phyloP scores from a whole-genome alignment of 192 early-diverging fungal genomes.

The Umbelopsis sp. region DNA sequence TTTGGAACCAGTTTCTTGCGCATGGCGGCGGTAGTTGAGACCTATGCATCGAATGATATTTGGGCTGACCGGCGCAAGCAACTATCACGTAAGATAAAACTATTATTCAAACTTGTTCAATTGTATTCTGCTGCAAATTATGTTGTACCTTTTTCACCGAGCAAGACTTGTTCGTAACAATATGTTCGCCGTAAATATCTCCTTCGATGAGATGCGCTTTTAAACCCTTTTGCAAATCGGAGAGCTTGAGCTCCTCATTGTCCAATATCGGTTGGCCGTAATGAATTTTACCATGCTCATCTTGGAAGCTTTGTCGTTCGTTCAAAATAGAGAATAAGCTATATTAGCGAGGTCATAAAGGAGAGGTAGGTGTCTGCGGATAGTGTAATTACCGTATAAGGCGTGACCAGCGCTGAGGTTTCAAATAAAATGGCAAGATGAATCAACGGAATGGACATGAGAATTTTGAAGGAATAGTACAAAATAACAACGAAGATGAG shows the following conservation, averaged over 20 bases:
- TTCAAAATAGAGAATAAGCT: neutral
- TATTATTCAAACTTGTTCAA: neutral
- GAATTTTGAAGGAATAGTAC: neutral
- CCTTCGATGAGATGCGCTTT: constrained; percentile 50
- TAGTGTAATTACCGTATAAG: constrained; percentile 9
- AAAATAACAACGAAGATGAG: neutral
- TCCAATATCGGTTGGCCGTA: constrained; percentile 46
- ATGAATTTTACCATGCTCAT: constrained; percentile 47
- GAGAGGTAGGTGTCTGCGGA: neutral
- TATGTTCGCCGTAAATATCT: constrained; percentile 39
- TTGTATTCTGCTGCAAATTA: neutral
- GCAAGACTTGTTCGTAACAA: constrained; percentile 40
- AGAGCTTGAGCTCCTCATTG: constrained; percentile 1
- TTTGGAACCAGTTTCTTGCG: constrained; percentile 51
- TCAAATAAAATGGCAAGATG: neutral
- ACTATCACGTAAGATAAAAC: constrained; percentile 20
- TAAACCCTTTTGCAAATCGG: constrained; percentile 8
- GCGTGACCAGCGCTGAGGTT: constrained; percentile 8
- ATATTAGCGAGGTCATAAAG: neutral
- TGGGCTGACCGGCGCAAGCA: constrained; percentile 47
- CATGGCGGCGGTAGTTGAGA: constrained; percentile 61
- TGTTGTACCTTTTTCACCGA: constrained; percentile 45
- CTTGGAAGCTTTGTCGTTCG: constrained; percentile 42
- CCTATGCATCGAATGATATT: constrained; percentile 55
- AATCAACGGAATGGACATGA: neutral